Conservation (phyloP, 75 land plant species). For the Pseudotsuga menziesii region DNA sequence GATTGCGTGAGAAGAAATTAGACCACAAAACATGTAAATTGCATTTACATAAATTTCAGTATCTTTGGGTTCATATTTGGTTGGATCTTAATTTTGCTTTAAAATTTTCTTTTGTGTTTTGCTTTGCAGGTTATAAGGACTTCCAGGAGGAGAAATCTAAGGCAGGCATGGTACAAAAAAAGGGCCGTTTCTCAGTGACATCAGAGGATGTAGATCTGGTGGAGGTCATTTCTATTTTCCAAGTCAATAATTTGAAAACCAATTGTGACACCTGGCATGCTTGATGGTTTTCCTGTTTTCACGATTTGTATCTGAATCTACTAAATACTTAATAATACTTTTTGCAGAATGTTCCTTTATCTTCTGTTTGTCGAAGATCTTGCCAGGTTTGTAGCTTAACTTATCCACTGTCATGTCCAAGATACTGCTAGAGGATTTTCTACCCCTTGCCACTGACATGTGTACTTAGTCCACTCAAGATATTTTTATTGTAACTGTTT, state of each 20-base stretch:
- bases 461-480: not conserved
- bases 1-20: not conserved
- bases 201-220: constrained; percentile 87
- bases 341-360: constrained; percentile 49
- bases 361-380: constrained; percentile 33
- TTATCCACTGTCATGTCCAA: not conserved
- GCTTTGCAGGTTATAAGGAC: constrained; percentile 50
- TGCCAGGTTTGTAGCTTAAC: constrained; percentile 37
- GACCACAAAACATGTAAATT: not conserved
- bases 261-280: not conserved
- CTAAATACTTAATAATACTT: not conserved
- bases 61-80: not conserved
- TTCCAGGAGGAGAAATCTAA: constrained; percentile 64
- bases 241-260: constrained; percentile 1
- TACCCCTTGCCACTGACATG: not conserved
- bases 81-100: not conserved
- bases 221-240: constrained; percentile 39
- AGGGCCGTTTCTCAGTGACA: constrained; percentile 97
- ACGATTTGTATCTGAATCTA: not conserved
- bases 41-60: not conserved
- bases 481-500: constrained; percentile 9
- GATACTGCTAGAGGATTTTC: not conserved
- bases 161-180: constrained; percentile 73
- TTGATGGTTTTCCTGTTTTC: not conserved
- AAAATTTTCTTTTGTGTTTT: not conserved